Conservation (phyloP, 2,329 filamentous ascomycete genomes). For the Aspergillus alliaceus region DNA sequence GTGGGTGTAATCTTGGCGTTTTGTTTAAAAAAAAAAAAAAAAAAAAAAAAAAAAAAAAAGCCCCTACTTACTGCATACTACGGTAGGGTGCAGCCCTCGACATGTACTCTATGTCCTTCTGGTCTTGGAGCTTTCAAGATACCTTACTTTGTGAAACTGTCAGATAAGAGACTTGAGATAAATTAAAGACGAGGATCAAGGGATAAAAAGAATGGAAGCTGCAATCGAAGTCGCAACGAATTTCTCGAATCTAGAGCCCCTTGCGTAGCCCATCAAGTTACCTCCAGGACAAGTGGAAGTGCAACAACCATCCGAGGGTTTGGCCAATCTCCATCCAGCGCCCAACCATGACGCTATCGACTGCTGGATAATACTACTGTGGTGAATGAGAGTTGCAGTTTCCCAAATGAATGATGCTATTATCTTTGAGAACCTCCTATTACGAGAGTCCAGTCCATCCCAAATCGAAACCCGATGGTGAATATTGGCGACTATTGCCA, state of each 20-base stretch:
- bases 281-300: neutral
- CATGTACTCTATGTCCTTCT: too few relatives aligned
- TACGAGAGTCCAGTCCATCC: neutral
- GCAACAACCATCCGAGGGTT: too few relatives aligned
- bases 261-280: slow-evolving; percentile 5
- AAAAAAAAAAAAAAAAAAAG: too few relatives aligned
- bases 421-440: neutral
- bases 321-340: neutral
- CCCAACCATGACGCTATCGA: slow-evolving; percentile 16
- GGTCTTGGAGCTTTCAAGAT: too few relatives aligned
- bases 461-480: too few relatives aligned
- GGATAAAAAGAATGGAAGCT: slow-evolving; percentile 9
- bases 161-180: too few relatives aligned
- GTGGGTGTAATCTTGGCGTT: neutral
- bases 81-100: neutral
- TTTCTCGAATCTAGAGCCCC: slow-evolving; percentile 8
- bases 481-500: slow-evolving; percentile 4
- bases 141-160: too few relatives aligned
- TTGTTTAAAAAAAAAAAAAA: too few relatives aligned
- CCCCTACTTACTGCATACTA: too few relatives aligned
- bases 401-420: neutral
- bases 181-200: neutral
- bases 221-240: slow-evolving; percentile 12
- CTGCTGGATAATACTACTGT: neutral
- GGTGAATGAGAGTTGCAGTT: neutral